phyloP scores from a whole-genome alignment of 208 protist species.

The Acanthamoeba triangularis region DNA sequence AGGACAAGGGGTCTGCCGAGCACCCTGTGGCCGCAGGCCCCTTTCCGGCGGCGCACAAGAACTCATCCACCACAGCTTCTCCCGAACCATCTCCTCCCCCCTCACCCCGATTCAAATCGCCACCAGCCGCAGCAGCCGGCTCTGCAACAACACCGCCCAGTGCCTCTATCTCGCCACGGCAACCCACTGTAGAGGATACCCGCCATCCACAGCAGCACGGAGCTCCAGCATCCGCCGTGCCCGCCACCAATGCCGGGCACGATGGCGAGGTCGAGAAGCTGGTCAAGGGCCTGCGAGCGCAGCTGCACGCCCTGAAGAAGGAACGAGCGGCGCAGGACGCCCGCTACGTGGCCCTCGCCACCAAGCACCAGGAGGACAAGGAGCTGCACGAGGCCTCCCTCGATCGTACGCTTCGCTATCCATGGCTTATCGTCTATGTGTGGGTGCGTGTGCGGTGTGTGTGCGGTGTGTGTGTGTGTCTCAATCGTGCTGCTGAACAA shows the following conservation, averaged over 20 bases:
- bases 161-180: background rate
- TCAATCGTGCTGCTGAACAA: background rate
- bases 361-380: background rate
- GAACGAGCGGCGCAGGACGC: slow-evolving; percentile 17
- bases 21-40: background rate
- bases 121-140: background rate
- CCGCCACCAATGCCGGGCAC: background rate
- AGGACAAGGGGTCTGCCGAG: background rate
- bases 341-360: background rate
- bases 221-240: background rate
- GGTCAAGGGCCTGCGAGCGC: background rate
- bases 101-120: slow-evolving; percentile 3
- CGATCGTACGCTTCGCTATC: background rate
- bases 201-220: background rate
- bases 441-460: background rate
- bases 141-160: background rate
- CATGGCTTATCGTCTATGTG: background rate
- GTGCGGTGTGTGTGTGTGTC: background rate
- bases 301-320: slow-evolving; percentile 18
- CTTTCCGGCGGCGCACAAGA: background rate
- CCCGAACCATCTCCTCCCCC: background rate
- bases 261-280: background rate
- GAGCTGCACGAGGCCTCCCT: slow-evolving; percentile 16
- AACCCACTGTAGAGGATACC: too few relatives aligned
- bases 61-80: background rate